Evolutionary conservation across 192 early-diverging fungal species (phyloP), one percentile per base, ranked within the genome.

Genomic region (Backusella luteola): DNA sequence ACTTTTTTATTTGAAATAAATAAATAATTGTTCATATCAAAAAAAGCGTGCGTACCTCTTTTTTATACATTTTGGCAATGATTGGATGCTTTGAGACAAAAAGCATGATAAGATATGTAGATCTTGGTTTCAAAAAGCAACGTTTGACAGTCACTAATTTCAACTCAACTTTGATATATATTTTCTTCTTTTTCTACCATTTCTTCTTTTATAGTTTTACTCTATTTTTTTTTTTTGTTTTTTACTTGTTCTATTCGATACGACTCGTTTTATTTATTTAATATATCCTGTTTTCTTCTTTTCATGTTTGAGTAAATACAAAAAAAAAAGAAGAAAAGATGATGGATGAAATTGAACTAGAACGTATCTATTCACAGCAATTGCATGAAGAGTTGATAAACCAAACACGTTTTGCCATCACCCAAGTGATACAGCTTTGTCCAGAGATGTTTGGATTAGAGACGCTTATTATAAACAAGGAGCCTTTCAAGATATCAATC

Each of bases 381-480:
- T 53, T 81, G 29, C 66, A 73, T 38, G 76, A 77, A 26, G 66
- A 81, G 66, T 23, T 81, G 1, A 41, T 73, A 19, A 59, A 74
- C 11, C 52, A 73, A 5, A 81, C 80, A 34, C 36, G 53, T 17
- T 23, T 44, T 26, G 49, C 71, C 9, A 74, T 81, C 12, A 52
- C 53, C 15, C 49, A 63, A 70, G 42, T 77, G 14, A 66, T 81
- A 49, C 67, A 66, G 17, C 21, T 46, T 2, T 77, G 76, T 35
- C 76, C 80, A 8, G 21, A 73, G 15, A 69, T 67, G 36, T 81
- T 81, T 81, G 80, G 73, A 12, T 42, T 81, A 3, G 72, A 81
- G 11, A 68, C 41, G 19, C 41, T 76, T 41, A 42, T 77, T n/a
- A 46, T 72, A 12, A 23, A 34, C 38, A 42, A 66, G 34, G 38